These are phyloP conservation scores for Hericium rajendrae DNA, from an alignment of 768 basidiomycete genomes.

Conservation along the genomic window DNA sequence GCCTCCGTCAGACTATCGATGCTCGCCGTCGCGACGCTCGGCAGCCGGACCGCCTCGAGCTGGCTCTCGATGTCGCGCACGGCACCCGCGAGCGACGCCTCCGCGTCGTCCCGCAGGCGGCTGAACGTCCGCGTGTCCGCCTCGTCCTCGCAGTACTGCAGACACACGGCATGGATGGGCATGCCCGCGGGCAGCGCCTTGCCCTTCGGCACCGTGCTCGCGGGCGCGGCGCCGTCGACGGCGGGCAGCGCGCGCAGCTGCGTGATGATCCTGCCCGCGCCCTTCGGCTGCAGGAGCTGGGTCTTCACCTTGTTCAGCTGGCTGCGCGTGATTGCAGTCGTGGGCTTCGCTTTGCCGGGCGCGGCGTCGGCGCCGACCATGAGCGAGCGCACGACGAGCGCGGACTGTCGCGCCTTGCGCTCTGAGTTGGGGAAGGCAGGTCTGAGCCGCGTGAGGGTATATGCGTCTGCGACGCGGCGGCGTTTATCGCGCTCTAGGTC, in stretches of 20 bases:
- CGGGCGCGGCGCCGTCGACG: constrained; percentile 22
- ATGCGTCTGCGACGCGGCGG: neutral
- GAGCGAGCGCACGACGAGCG: constrained; percentile 51
- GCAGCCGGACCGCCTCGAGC: neutral
- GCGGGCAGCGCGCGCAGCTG: constrained; percentile 57
- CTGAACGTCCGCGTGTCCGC: constrained; percentile 51
- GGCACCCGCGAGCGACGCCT: neutral
- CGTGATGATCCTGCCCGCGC: constrained; percentile 63
- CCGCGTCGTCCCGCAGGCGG: constrained; percentile 24
- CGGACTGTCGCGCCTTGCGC: constrained; percentile 54
- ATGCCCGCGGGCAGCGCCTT: constrained; percentile 22
- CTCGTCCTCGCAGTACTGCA: constrained; percentile 54
- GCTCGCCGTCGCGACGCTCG: constrained; percentile 38
- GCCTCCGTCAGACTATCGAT: constrained; percentile 38
- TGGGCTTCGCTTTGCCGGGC: constrained; percentile 22
- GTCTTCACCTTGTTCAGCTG: constrained; percentile 58
- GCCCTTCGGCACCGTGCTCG: constrained; percentile 23
- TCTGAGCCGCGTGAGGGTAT: neutral
- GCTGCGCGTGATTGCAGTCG: constrained; percentile 33
- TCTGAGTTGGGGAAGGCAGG: constrained; percentile 30
- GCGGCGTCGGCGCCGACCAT: constrained; percentile 44
- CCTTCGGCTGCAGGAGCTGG: constrained; percentile 54
- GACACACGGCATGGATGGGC: constrained; percentile 74
- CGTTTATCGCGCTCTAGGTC: neutral
- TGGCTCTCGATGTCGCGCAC: neutral